A percentile compares a stretch with the other conserved stretches of the same genome.
Conservation (phyloP, 2,329 filamentous ascomycete species). For the Nakataea oryzae region DNA sequence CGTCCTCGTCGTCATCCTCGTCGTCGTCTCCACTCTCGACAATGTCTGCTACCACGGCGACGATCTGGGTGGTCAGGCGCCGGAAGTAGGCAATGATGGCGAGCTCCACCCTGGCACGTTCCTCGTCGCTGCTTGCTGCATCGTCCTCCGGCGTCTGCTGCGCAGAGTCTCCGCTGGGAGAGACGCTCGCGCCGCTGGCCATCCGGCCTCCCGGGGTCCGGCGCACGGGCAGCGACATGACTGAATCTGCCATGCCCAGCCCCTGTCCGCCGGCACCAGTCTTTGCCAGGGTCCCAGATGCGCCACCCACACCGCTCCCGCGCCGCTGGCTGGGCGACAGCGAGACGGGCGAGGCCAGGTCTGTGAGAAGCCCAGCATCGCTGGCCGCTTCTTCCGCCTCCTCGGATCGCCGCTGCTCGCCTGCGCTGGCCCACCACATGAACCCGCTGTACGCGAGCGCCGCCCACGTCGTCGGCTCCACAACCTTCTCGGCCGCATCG, state of each 20-base stretch:
- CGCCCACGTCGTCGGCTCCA: slow-evolving; percentile 58
- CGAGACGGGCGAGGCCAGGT: slow-evolving; percentile 28
- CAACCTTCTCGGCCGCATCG: slow-evolving; percentile 41
- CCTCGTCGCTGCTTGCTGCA: slow-evolving; percentile 25
- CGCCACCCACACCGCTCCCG: slow-evolving; percentile 5
- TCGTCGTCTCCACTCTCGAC: slow-evolving; percentile 40
- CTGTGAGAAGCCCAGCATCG: slow-evolving; percentile 45
- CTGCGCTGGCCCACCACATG: slow-evolving; percentile 85
- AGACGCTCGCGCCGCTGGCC: neutral
- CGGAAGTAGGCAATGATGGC: slow-evolving; percentile 75
- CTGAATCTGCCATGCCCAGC: slow-evolving; percentile 27
- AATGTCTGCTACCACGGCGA: slow-evolving; percentile 52
- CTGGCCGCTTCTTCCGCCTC: slow-evolving; percentile 46
- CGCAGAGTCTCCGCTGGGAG: neutral
- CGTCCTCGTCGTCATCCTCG: slow-evolving; percentile 23
- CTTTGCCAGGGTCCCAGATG: neutral
- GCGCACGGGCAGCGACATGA: slow-evolving; percentile 30
- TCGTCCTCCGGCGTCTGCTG: neutral
- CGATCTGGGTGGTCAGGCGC: slow-evolving; percentile 56
- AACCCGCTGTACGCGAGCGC: slow-evolving; percentile 72
- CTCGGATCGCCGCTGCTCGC: slow-evolving; percentile 55
- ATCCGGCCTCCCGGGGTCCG: slow-evolving; percentile 15
- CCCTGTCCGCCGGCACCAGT: slow-evolving; percentile 6
- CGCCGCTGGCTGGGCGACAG: slow-evolving; percentile 1
- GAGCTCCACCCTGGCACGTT: slow-evolving; percentile 48